These are phyloP conservation scores for Phytophthora uliginosa DNA, from an alignment of 352 stramenopile genomes.

Conservation along the genomic window DNA sequence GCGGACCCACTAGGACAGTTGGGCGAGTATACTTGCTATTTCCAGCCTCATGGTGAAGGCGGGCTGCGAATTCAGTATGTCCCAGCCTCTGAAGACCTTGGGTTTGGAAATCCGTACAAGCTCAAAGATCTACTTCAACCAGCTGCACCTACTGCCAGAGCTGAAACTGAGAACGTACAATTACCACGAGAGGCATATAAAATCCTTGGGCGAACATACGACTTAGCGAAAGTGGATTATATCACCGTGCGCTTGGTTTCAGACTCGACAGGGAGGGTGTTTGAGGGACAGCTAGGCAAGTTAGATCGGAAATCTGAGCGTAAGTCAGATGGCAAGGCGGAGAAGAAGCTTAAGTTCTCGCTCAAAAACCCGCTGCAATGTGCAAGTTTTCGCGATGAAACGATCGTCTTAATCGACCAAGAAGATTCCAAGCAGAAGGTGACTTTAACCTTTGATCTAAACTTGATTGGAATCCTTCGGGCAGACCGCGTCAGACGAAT, in stretches of 20 bases:
- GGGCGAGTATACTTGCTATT: slow-evolving; percentile 52
- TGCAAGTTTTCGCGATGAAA: slow-evolving; percentile 38
- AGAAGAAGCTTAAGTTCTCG: slow-evolving; percentile 21
- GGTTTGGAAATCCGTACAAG: slow-evolving; percentile 35
- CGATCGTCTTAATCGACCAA: slow-evolving; percentile 52
- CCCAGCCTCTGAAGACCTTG: slow-evolving; percentile 55
- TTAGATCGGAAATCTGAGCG: slow-evolving; percentile 8
- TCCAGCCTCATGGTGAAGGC: slow-evolving; percentile 59
- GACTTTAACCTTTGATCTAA: slow-evolving; percentile 47
- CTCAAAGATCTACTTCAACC: slow-evolving; percentile 49
- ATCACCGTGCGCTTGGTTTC: slow-evolving; percentile 64
- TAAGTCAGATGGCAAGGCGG: slow-evolving; percentile 8
- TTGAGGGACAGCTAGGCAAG: slow-evolving; percentile 54
- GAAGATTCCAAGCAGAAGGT: slow-evolving; percentile 48
- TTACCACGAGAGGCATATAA: slow-evolving; percentile 17
- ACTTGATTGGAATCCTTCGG: slow-evolving; percentile 63
- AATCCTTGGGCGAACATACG: slow-evolving; percentile 65
- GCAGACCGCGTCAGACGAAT: slow-evolving; percentile 59
- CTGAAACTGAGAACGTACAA: background rate
- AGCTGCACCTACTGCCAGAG: slow-evolving; percentile 4
- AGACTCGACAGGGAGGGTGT: slow-evolving; percentile 42
- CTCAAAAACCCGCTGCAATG: slow-evolving; percentile 39
- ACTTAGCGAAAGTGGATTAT: slow-evolving; percentile 62
- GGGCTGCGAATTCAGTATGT: slow-evolving; percentile 61
- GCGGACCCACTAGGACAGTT: slow-evolving; percentile 36